Evolutionary conservation across 2,329 filamentous ascomycete species (phyloP).

Genomic region (Fusarium bulbicola): DNA sequence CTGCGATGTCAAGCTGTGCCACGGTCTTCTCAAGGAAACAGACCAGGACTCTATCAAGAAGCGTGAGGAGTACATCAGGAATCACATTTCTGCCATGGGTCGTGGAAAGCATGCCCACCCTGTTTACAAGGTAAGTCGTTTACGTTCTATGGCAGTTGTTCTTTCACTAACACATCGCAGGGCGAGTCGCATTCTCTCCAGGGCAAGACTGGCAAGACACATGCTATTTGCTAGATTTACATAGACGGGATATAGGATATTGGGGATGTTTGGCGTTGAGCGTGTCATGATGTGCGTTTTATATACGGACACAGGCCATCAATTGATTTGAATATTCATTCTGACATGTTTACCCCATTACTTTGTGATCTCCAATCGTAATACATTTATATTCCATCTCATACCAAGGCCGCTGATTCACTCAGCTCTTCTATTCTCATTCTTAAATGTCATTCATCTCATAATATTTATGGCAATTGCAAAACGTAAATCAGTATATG

Average conservation of each 20-base stretch:
- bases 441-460: background rate
- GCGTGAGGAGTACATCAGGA: constrained; percentile 72
- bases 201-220: constrained; percentile 90
- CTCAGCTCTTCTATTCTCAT: background rate
- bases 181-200: constrained; percentile 88
- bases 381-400: fast-evolving
- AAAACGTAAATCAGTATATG: constrained; percentile 26
- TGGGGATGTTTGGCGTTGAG: constrained; percentile 29
- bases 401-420: background rate
- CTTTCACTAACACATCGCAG: constrained; percentile 45
- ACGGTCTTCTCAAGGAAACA: constrained; percentile 76
- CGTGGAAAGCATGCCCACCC: constrained; percentile 62
- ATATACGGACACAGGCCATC: constrained; percentile 21
- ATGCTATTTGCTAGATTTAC: constrained; percentile 75
- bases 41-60: constrained; percentile 75
- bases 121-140: constrained; percentile 55
- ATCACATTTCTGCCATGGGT: constrained; percentile 62
- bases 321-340: constrained; percentile 2
- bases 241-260: constrained; percentile 17
- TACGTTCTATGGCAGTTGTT: background rate
- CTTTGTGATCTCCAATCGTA: background rate
- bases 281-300: constrained; percentile 22
- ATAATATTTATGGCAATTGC: background rate
- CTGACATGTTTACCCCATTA: background rate
- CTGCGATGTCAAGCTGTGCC: constrained; percentile 79